Conservation (phyloP, 2,329 filamentous ascomycete genomes). For the Ophiosphaerella herpotricha region DNA sequence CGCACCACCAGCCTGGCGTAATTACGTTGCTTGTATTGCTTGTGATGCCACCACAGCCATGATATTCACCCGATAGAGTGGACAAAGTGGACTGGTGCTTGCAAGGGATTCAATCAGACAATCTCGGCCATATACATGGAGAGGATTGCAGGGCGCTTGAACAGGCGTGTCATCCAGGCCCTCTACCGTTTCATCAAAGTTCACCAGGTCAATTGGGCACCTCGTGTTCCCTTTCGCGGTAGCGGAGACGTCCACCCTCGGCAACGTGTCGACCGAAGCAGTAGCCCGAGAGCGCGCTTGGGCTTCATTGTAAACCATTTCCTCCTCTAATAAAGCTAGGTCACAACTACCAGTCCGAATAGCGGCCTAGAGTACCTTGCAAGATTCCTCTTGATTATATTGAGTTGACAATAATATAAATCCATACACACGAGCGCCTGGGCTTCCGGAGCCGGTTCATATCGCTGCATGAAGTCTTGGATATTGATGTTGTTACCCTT, state of each 20-base stretch:
- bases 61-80: constrained; percentile 1
- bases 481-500: not conserved
- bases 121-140: constrained; percentile 1
- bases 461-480: not conserved
- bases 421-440: no score
- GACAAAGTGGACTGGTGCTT: constrained; percentile 1
- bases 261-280: not conserved
- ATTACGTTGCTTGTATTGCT: no score
- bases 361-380: no score
- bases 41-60: not conserved
- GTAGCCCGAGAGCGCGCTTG: not conserved
- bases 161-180: not conserved
- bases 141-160: not conserved
- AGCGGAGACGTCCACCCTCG: not conserved
- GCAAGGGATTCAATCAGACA: not conserved
- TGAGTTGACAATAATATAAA: no score
- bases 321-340: no score
- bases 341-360: no score
- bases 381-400: no score
- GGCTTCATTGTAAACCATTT: not conserved
- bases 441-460: no score
- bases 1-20: no score
- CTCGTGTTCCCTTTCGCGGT: not conserved
- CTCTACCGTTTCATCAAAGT: not conserved
- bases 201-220: not conserved